phyloP scores from a whole-genome alignment of 2,329 filamentous ascomycete species.

The Trichoderma breve region DNA sequence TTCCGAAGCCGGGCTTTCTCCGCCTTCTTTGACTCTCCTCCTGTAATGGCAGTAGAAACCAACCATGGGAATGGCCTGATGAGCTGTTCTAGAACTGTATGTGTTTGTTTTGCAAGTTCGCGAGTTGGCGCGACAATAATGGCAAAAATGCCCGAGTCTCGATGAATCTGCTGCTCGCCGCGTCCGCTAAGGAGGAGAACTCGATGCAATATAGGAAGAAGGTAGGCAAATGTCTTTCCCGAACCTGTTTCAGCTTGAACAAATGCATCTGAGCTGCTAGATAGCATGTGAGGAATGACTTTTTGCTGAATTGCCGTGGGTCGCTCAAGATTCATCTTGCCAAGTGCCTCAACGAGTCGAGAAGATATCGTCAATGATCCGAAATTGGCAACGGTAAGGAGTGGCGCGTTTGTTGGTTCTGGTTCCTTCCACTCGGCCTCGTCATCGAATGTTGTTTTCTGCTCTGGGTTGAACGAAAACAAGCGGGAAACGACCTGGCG shows the following conservation, averaged over 20 bases:
- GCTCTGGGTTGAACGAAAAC: slow-evolving; percentile 83
- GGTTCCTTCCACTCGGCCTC: slow-evolving; percentile 53
- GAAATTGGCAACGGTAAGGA: slow-evolving; percentile 83
- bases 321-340: slow-evolving; percentile 83
- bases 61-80: slow-evolving; percentile 91
- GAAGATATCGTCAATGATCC: slow-evolving; percentile 79
- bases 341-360: slow-evolving; percentile 76
- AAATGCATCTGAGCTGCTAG: slow-evolving; percentile 84
- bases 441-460: slow-evolving; percentile 58
- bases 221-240: slow-evolving; percentile 94
- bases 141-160: slow-evolving; percentile 87
- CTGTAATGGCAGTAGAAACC: slow-evolving; percentile 79
- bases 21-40: slow-evolving; percentile 67
- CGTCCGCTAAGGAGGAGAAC: slow-evolving; percentile 72
- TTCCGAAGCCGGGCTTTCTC: slow-evolving; percentile 94
- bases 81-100: slow-evolving; percentile 78
- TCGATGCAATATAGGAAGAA: slow-evolving; percentile 86
- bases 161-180: slow-evolving; percentile 59
- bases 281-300: slow-evolving; percentile 75
- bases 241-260: slow-evolving; percentile 97
- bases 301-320: slow-evolving; percentile 95
- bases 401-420: slow-evolving; percentile 85
- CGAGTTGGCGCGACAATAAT: slow-evolving; percentile 92
- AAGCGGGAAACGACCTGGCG: slow-evolving; percentile 80
- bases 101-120: slow-evolving; percentile 92